Percentiles rank a stretch among this genome's conserved stretches.
Evolutionary conservation across 768 basidiomycete genomes (phyloP).

Genomic region (Royoungia palumana): DNA sequence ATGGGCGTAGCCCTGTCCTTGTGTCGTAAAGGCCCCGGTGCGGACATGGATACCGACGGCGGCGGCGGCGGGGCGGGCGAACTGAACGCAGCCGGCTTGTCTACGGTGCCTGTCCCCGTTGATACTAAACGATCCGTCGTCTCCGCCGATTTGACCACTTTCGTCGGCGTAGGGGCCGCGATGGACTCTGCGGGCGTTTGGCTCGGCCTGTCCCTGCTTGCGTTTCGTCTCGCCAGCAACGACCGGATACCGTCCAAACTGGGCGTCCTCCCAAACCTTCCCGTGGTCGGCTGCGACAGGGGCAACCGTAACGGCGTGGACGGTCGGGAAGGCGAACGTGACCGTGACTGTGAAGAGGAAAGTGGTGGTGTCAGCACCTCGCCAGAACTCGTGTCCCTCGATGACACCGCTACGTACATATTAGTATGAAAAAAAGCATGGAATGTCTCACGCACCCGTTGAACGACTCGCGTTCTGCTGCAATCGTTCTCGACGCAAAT

Average conservation of each 20-base stretch:
- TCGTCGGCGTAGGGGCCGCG: not conserved
- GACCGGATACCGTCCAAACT: conserved; percentile 18
- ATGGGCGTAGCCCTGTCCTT: not conserved
- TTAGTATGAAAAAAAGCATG: too few species aligned
- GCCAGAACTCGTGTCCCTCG: too few species aligned
- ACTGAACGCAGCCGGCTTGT: not conserved
- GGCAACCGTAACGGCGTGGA: not conserved
- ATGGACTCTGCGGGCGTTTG: not conserved
- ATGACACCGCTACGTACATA: too few species aligned
- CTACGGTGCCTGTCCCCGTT: too few species aligned
- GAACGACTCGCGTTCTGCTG: not conserved
- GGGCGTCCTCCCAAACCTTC: not conserved
- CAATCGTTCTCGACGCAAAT: conserved; percentile 10
- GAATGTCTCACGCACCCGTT: not conserved
- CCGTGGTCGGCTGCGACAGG: not conserved
- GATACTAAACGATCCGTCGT: not conserved
- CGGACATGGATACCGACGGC: not conserved
- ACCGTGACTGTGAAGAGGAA: not conserved
- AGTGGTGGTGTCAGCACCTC: too few species aligned
- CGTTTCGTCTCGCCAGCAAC: conserved; percentile 12
- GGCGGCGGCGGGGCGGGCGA: conserved; percentile 1
- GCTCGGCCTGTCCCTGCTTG: not conserved
- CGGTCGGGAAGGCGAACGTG: not conserved
- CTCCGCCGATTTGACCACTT: not conserved
- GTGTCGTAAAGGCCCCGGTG: not conserved